Conservation (phyloP, 192 early-diverging fungal species). For the Coemansia sp. region DNA sequence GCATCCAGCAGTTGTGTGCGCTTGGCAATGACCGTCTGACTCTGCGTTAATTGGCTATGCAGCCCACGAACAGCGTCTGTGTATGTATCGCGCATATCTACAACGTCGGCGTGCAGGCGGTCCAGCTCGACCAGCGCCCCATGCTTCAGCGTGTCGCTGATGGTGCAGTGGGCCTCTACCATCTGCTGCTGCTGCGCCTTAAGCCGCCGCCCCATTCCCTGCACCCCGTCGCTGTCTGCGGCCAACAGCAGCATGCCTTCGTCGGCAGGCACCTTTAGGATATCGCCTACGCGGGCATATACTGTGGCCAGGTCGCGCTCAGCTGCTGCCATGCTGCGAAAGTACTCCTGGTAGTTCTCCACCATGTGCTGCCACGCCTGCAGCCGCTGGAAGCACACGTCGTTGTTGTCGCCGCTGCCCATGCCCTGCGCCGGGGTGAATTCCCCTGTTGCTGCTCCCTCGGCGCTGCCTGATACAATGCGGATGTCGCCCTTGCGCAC, state of each 20-base stretch:
- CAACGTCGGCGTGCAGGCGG: conserved; percentile 11
- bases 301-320: conserved; percentile 52
- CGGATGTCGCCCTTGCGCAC: conserved; percentile 54
- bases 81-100: conserved; percentile 16
- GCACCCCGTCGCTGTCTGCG: conserved; percentile 24
- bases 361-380: conserved; percentile 37
- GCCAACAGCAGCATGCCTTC: conserved; percentile 33
- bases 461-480: conserved; percentile 15
- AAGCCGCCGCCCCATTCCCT: conserved; percentile 25
- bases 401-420: conserved; percentile 37
- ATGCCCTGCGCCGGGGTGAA: conserved; percentile 32
- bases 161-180: conserved; percentile 47
- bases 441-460: conserved; percentile 4
- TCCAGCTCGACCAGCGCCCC: conserved; percentile 20
- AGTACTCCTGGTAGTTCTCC: conserved; percentile 43
- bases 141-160: conserved; percentile 28
- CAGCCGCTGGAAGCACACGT: conserved; percentile 48
- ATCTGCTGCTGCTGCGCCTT: conserved; percentile 46
- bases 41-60: conserved; percentile 24
- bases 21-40: conserved; percentile 11
- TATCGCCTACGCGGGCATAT: conserved; percentile 51
- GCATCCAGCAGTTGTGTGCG: conserved; percentile 20
- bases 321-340: conserved; percentile 50
- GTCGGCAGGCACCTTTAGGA: conserved; percentile 34
- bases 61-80: conserved; percentile 15